phyloP scores from a whole-genome alignment of 2,329 filamentous ascomycete genomes.

The Ambrosiella xylebori region DNA sequence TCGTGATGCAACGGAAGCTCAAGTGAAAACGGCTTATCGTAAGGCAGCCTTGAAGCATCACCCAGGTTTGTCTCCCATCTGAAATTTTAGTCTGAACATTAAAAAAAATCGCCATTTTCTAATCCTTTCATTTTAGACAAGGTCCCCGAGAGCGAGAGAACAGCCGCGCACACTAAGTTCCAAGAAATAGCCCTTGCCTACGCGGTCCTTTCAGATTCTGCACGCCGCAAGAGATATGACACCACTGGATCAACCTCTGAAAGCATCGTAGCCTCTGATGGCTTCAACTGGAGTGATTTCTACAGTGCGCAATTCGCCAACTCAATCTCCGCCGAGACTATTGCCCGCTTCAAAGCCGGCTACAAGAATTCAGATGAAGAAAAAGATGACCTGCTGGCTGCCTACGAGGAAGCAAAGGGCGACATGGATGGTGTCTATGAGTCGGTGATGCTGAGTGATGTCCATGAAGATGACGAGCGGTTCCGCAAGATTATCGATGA shows the following conservation, averaged over 20 bases:
- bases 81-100: not conserved
- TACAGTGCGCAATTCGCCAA: slow-evolving; percentile 72
- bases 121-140: slow-evolving; percentile 44
- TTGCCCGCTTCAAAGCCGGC: slow-evolving; percentile 54
- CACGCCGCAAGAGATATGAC: slow-evolving; percentile 73
- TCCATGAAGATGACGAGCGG: slow-evolving; percentile 67
- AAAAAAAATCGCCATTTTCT: slow-evolving; percentile 13
- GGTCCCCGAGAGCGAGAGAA: slow-evolving; percentile 47
- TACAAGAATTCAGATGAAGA: slow-evolving; percentile 86
- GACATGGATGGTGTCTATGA: slow-evolving; percentile 65
- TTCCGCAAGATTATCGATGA: slow-evolving; percentile 67
- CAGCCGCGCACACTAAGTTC: slow-evolving; percentile 61
- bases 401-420: slow-evolving; percentile 58
- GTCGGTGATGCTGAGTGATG: slow-evolving; percentile 70
- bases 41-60: slow-evolving; percentile 80
- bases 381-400: slow-evolving; percentile 54
- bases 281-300: slow-evolving; percentile 82
- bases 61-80: slow-evolving; percentile 40
- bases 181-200: slow-evolving; percentile 89
- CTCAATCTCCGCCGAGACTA: slow-evolving; percentile 54
- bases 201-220: slow-evolving; percentile 71
- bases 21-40: slow-evolving; percentile 82
- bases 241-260: slow-evolving; percentile 78
- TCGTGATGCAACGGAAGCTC: slow-evolving; percentile 51
- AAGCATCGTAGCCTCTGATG: slow-evolving; percentile 55